Conservation (phyloP, 768 basidiomycete species). For the Lepiota brunneoincarnata region DNA sequence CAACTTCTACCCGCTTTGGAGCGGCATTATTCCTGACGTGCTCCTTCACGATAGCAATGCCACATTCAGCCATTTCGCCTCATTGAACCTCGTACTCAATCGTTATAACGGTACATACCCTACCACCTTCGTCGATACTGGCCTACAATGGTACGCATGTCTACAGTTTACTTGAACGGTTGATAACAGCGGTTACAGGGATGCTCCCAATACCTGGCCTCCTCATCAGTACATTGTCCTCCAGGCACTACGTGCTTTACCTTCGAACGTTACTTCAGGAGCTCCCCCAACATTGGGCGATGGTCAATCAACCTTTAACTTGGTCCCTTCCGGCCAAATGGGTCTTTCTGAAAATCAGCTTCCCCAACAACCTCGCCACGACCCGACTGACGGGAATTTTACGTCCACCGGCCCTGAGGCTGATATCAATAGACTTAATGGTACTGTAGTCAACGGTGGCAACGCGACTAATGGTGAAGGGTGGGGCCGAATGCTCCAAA, state of each 20-base stretch:
- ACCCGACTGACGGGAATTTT: constrained; percentile 33
- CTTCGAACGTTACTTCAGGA: constrained; percentile 63
- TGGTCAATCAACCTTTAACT: constrained; percentile 57
- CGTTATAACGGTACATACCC: constrained; percentile 89
- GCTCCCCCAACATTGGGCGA: constrained; percentile 47
- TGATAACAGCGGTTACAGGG: constrained; percentile 41
- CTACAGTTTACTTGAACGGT: neutral
- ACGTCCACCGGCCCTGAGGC: constrained; percentile 51
- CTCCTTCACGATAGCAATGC: constrained; percentile 52
- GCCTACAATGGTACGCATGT: constrained; percentile 69
- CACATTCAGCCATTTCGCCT: constrained; percentile 70
- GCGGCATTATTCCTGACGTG: constrained; percentile 76
- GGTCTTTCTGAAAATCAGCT: constrained; percentile 67
- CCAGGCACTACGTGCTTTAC: constrained; percentile 72
- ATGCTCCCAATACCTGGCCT: constrained; percentile 88
- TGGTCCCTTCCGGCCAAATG: constrained; percentile 82
- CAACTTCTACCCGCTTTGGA: constrained; percentile 86
- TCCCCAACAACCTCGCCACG: constrained; percentile 56
- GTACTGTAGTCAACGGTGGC: constrained; percentile 66
- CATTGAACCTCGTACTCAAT: constrained; percentile 75
- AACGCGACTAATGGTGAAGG: constrained; percentile 57
- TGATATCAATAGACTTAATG: constrained; percentile 55
- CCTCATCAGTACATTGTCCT: constrained; percentile 82
- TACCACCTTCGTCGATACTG: constrained; percentile 71
- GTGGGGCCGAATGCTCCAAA: constrained; percentile 59